These are phyloP conservation scores for Sicyos baderoa DNA, from an alignment of 306 rosid genomes.

Conservation along the genomic window DNA sequence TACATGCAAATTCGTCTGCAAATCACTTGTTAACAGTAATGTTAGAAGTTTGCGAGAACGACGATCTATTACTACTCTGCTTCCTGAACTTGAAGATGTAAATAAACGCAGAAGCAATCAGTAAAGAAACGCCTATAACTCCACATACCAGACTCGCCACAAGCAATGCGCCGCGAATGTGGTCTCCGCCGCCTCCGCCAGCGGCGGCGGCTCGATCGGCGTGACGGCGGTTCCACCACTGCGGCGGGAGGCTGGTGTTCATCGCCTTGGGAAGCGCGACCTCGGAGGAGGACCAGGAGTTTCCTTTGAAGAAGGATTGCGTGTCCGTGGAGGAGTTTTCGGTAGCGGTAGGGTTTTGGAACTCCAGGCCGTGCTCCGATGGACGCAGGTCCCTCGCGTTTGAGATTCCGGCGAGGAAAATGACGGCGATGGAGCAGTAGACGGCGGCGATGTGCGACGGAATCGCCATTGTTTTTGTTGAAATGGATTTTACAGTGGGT, in stretches of 20 bases:
- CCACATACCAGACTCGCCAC: conserved; percentile 70
- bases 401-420: conserved; percentile 27
- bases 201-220: conserved; percentile 19
- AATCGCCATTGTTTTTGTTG: conserved; percentile 10
- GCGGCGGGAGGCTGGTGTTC: conserved; percentile 30
- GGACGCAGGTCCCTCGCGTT: conserved; percentile 61
- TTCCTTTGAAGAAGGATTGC: conserved; percentile 59
- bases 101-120: conserved; percentile 47
- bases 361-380: conserved; percentile 65
- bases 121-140: conserved; percentile 53
- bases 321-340: conserved; percentile 32
- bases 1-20: conserved; percentile 5
- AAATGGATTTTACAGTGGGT: not conserved
- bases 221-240: conserved; percentile 29
- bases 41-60: not conserved
- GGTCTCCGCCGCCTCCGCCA: conserved; percentile 21
- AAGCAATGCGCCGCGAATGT: conserved; percentile 37
- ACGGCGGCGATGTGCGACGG: not conserved
- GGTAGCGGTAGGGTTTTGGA: conserved; percentile 41
- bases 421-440: not conserved
- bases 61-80: not conserved
- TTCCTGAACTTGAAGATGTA: conserved; percentile 38
- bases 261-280: conserved; percentile 34
- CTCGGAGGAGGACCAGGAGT: conserved; percentile 31
- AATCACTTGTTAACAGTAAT: not conserved